Base-by-base conservation (phyloP, 495 filamentous ascomycete species). In the Oleoguttula mirabilis region DNA sequence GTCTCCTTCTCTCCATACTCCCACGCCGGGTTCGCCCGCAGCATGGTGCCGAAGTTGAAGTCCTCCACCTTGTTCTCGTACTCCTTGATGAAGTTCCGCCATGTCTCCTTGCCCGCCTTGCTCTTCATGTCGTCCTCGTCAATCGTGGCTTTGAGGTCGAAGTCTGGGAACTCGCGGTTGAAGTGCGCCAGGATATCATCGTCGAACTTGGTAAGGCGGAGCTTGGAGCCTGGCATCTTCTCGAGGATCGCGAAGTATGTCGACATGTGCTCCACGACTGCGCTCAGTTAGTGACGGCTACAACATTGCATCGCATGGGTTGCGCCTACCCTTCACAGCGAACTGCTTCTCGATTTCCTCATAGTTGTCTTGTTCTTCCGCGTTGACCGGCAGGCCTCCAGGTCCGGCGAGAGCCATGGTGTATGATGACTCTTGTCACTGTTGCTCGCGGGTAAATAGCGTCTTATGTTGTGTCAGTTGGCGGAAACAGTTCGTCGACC, bases 281-380 rank as follows among this genome's bases (percentile, higher is more conserved):
- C 3, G 12, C 7, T 7, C 10, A 15, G 31, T 24, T 36, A 3
- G 5, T 10, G 17, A 2, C 23, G 17, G 16, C 28, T 17, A 21
- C 8, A 2, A 4, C 25, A 15, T 34, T 3, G 23, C n/a, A n/a
- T n/a, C n/a, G n/a, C n/a, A n/a, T n/a, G n/a, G n/a, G n/a, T n/a
- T n/a, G n/a, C n/a, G n/a, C n/a, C n/a, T n/a, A n/a, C 84, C 83
- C 71, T 96, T 96, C 53, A 99, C 90, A 24, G 92, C 90, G 55
- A 99, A 99, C 64, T 96, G 92, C 71, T 94, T 95, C 74, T 99
- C 90, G 59, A 98, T 94, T 85, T 98, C 82, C 58, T 85, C 79
- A 39, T 84, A 69, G 62, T 88, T 88, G 55, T 83, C 71, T n/a
- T 16, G 79, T 76, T 79, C 52, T 55, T 85, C 79, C 22, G 82